Percentiles rank a stretch among this genome's conserved stretches.
Conservation (phyloP, 1,139 yeast genomes). For the Candida tetrigidarum region DNA sequence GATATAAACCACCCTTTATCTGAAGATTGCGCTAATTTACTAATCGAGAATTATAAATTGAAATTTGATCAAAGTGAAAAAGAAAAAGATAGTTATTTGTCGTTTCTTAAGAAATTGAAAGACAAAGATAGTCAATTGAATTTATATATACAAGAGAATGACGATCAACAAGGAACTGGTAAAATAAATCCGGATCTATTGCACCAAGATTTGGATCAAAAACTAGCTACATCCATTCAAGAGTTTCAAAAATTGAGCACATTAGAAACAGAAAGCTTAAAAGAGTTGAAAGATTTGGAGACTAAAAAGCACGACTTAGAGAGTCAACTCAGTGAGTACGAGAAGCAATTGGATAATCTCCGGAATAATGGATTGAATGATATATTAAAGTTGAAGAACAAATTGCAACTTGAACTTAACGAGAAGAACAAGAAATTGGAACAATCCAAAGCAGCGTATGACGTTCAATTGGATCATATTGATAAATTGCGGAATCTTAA, state of each 20-base stretch:
- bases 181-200: constrained; percentile 17
- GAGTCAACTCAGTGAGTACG: constrained; percentile 37
- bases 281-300: constrained; percentile 53
- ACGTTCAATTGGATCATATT: constrained; percentile 61
- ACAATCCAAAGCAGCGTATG: constrained; percentile 64
- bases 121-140: constrained; percentile 40
- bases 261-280: constrained; percentile 39
- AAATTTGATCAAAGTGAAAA: constrained; percentile 75
- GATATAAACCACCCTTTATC: constrained; percentile 92
- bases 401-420: constrained; percentile 52
- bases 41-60: constrained; percentile 68
- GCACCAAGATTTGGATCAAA: constrained; percentile 31
- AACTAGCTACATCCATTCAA: constrained; percentile 42
- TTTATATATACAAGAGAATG: constrained; percentile 11
- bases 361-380: constrained; percentile 45
- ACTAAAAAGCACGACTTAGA: constrained; percentile 42
- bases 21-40: constrained; percentile 73
- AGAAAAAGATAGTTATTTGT: constrained; percentile 80
- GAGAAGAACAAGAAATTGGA: constrained; percentile 57
- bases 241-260: constrained; percentile 41
- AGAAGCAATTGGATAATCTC: constrained; percentile 44
- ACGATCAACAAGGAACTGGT: constrained; percentile 1
- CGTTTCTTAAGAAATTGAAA: constrained; percentile 70
- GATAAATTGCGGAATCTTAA: constrained; percentile 75
- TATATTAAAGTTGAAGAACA: constrained; percentile 52